Evolutionary conservation across 805 yeast genomes (phyloP).

Genomic region (Nakazawaea sp.): DNA sequence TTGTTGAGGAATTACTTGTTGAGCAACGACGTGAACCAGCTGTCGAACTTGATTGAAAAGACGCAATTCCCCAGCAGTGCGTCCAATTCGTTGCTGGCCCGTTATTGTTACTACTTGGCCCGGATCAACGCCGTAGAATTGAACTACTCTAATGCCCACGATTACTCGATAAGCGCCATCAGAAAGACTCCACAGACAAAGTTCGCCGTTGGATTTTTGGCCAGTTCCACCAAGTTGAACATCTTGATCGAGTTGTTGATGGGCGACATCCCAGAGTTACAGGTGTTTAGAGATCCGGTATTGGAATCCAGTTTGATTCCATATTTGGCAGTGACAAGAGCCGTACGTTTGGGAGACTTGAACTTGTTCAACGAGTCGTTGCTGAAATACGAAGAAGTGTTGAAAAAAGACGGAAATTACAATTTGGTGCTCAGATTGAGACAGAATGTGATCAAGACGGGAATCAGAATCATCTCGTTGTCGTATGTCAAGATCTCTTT

Average conservation of each 20-base stretch:
- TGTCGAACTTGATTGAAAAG: slow-evolving; percentile 83
- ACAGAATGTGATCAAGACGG: slow-evolving; percentile 96
- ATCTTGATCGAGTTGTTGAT: slow-evolving; percentile 86
- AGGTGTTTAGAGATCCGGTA: slow-evolving; percentile 62
- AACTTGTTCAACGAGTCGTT: slow-evolving; percentile 70
- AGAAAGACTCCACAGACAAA: slow-evolving; percentile 93
- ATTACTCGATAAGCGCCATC: slow-evolving; percentile 87
- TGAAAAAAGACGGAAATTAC: slow-evolving; percentile 73
- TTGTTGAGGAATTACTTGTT: slow-evolving; percentile 74
- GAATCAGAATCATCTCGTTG: slow-evolving; percentile 86
- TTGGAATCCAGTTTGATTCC: slow-evolving; percentile 63
- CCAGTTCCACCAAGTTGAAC: slow-evolving; percentile 81
- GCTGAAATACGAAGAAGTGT: slow-evolving; percentile 48
- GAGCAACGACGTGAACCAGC: slow-evolving; percentile 78
- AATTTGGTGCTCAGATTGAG: slow-evolving; percentile 83
- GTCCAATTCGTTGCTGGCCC: slow-evolving; percentile 81
- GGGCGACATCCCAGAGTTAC: slow-evolving; percentile 94
- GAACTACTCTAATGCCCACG: slow-evolving; percentile 86
- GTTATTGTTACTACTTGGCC: slow-evolving; percentile 90
- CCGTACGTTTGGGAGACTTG: slow-evolving; percentile 90
- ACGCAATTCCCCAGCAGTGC: slow-evolving; percentile 78
- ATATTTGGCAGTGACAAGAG: slow-evolving; percentile 80
- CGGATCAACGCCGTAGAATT: slow-evolving; percentile 86
- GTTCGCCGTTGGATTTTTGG: slow-evolving; percentile 80
- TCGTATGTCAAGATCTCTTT: slow-evolving; percentile 87